These are phyloP conservation scores for Malassezia globosa DNA, from an alignment of 1,284 basidiomycete genomes.

Conservation along the genomic window DNA sequence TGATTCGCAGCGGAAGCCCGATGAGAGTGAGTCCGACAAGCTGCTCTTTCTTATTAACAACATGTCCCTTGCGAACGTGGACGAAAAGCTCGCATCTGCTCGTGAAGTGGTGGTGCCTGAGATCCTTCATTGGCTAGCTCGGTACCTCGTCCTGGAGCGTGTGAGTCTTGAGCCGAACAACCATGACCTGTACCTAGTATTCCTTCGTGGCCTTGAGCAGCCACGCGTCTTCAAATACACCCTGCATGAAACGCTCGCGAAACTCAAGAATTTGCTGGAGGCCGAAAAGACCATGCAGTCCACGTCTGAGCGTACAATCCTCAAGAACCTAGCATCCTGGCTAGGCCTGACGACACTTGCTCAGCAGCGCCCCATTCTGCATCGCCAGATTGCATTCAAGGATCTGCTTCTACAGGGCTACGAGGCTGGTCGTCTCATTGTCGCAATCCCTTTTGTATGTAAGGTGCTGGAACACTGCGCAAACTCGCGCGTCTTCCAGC, in stretches of 20 bases:
- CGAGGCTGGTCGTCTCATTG: constrained; percentile 77
- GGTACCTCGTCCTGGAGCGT: constrained; percentile 91
- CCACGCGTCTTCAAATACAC: constrained; percentile 52
- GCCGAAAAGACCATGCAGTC: constrained; percentile 78
- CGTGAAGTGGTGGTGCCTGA: constrained; percentile 31
- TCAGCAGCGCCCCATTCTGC: constrained; percentile 77
- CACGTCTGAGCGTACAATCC: constrained; percentile 65
- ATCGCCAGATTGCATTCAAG: constrained; percentile 90
- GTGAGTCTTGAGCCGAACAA: constrained; percentile 95
- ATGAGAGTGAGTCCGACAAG: constrained; percentile 79
- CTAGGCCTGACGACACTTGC: constrained; percentile 85
- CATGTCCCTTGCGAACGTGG: constrained; percentile 84
- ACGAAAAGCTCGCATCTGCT: constrained; percentile 52
- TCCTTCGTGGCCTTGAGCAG: constrained; percentile 63
- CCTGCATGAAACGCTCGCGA: constrained; percentile 72
- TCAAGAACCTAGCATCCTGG: constrained; percentile 95
- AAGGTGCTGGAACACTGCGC: constrained; percentile 85
- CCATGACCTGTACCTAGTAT: constrained; percentile 83
- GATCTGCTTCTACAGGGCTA: constrained; percentile 90
- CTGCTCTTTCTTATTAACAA: constrained; percentile 99
- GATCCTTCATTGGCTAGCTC: constrained; percentile 71
- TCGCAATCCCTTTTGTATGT: constrained; percentile 96
- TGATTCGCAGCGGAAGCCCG: constrained; percentile 52
- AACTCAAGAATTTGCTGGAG: constrained; percentile 77
- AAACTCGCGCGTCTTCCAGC: constrained; percentile 79